These are phyloP conservation scores for Tolypocladium sp. DNA, from an alignment of 2,329 filamentous ascomycete genomes.

Conservation along the genomic window DNA sequence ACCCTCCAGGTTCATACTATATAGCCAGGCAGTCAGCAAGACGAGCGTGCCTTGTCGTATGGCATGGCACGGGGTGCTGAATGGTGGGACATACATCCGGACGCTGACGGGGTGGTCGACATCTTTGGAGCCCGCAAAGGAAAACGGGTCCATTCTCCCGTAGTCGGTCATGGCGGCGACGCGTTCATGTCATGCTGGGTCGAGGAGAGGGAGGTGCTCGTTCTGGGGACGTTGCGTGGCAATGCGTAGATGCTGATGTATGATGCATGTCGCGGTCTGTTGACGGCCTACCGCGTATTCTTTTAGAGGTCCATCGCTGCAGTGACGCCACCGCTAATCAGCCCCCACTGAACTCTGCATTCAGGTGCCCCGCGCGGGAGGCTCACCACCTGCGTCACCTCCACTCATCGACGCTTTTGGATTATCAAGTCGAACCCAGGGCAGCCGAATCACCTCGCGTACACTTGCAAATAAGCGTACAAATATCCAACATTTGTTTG, in stretches of 20 bases:
- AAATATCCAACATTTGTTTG: background rate
- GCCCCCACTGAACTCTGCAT: background rate
- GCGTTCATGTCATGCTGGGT: constrained; percentile 18
- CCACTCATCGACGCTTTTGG: background rate
- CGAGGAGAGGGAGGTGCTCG: background rate
- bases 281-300: background rate
- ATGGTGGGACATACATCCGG: constrained; percentile 42
- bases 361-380: background rate
- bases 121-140: constrained; percentile 83
- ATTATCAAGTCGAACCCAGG: background rate
- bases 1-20: constrained; percentile 38
- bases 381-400: background rate
- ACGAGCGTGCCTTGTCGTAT: background rate
- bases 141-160: constrained; percentile 80
- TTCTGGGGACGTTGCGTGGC: background rate
- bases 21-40: constrained; percentile 8
- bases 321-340: background rate
- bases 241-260: background rate
- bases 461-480: background rate
- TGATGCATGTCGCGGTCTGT: background rate
- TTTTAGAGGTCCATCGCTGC: background rate
- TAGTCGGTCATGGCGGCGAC: constrained; percentile 24
- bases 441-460: background rate
- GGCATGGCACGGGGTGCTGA: background rate
- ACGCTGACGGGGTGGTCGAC: constrained; percentile 65